phyloP scores from a whole-genome alignment of 139 green algal genomes.

The Pleodorina starrii region DNA sequence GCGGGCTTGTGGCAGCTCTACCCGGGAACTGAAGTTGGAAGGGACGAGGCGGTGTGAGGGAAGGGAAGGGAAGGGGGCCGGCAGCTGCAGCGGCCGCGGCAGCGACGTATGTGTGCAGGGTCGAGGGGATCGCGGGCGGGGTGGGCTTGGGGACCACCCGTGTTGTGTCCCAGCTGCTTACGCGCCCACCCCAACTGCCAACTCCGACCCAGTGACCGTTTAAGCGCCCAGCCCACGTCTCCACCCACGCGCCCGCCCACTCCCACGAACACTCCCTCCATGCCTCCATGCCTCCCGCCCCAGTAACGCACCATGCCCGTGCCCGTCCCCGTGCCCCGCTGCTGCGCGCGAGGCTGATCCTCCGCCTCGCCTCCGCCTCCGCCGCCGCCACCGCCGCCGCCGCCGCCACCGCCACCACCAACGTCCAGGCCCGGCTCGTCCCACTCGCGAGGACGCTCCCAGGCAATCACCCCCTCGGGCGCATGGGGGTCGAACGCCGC shows the following conservation, averaged over 20 bases:
- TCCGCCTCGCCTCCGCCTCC: background rate
- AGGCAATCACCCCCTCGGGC: conserved; percentile 11
- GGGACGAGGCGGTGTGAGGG: background rate
- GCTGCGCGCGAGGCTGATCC: too few species aligned
- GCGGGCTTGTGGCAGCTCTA: background rate
- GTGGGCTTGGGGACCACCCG: too few species aligned
- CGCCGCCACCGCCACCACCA: background rate
- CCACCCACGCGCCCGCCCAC: too few species aligned
- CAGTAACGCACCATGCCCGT: background rate
- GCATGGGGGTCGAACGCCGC: conserved; percentile 15
- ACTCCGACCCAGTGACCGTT: too few species aligned
- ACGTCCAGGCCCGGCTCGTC: background rate
- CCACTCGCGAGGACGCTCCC: conserved; percentile 16
- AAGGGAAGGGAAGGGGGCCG: background rate
- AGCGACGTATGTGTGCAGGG: background rate
- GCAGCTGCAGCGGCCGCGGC: background rate
- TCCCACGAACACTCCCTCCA: too few species aligned
- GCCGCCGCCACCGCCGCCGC: background rate
- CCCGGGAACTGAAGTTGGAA: background rate
- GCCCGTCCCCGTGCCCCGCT: background rate
- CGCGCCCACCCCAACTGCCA: too few species aligned
- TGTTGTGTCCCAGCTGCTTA: too few species aligned
- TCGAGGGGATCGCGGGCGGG: too few species aligned
- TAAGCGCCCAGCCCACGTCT: too few species aligned
- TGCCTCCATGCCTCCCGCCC: background rate